Base-by-base conservation (phyloP, 2,329 filamentous ascomycete species). In the Colletotrichum abscissum region DNA sequence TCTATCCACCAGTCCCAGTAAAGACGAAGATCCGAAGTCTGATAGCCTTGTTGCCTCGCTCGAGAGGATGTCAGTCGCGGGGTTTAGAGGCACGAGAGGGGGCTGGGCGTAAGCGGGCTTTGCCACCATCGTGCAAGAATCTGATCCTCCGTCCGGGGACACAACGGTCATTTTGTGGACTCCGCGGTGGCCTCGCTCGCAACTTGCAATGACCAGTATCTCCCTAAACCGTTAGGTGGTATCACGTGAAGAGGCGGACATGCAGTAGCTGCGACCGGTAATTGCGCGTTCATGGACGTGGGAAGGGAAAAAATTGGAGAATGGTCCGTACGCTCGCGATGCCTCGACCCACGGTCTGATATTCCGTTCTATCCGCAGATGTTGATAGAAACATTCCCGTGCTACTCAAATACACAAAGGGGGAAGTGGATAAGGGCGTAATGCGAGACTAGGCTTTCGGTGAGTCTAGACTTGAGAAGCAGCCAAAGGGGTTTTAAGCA, bases 81-180 rank as follows among this genome's bases (percentile, higher is more conserved):
- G 24, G 22, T 59, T 33, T 33, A n/a, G 12, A 28, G 11, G 59
- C 14, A 6, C 38, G 38, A 22, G 14, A 49, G 14, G 16, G 35
- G 38, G 22, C 52, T 28, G 28, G 49, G 63, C 22, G 35, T 38
- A 28, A 33, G 33, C 28, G 30, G 22, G 22, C 33, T 72, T 70
- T 55, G 65, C 69, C 58, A 72, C 69, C 65, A 59, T 69, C 22
- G 58, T 54, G 30, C 67, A 64, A 72, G 49, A 62, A 49, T 26
- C 28, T 24, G 30, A 69, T 71, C 57, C 28, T 57, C 38, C 64
- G 49, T 42, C 56, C 58, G 57, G 35, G 64, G 58, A 28, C 46
- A 63, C 19, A 30, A 30, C 28, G 56, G 63, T 16, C 28, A 35
- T 68, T 68, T 57, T 68, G 57, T 52, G 65, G 69, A 3, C n/a